phyloP scores from a whole-genome alignment of 2,329 filamentous ascomycete genomes.

The Onygenales sp. region DNA sequence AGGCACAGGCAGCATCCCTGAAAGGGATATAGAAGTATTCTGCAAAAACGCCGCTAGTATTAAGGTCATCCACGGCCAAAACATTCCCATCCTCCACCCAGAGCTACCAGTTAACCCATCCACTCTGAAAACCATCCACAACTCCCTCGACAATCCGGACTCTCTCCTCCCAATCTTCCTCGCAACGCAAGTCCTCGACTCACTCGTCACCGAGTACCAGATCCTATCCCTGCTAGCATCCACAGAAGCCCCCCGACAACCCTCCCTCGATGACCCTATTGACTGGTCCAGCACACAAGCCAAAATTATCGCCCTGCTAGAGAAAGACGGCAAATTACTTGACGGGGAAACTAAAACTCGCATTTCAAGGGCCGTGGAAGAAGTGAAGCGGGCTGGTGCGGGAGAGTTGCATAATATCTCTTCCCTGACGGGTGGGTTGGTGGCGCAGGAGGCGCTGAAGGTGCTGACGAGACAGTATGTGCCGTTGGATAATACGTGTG shows the following conservation, averaged over 20 bases:
- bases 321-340: constrained; percentile 35
- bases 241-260: constrained; percentile 6
- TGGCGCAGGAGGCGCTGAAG: constrained; percentile 96
- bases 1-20: constrained; percentile 44
- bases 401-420: constrained; percentile 90
- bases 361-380: constrained; percentile 48
- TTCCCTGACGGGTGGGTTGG: constrained; percentile 77
- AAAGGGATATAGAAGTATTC: constrained; percentile 75
- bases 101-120: constrained; percentile 27
- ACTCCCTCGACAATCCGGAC: constrained; percentile 37
- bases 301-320: constrained; percentile 3
- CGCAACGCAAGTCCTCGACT: constrained; percentile 42
- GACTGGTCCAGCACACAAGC: constrained; percentile 19
- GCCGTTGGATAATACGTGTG: constrained; percentile 53
- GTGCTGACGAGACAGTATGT: constrained; percentile 57
- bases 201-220: constrained; percentile 48
- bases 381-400: constrained; percentile 66
- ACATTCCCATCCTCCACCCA: constrained; percentile 40
- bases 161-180: constrained; percentile 61
- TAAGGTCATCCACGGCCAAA: constrained; percentile 65
- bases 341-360: constrained; percentile 43
- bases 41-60: constrained; percentile 94
- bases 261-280: constrained; percentile 23
- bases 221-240: constrained; percentile 11
- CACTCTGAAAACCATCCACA: constrained; percentile 35